Evolutionary conservation across 495 filamentous ascomycete species (phyloP).

Genomic region (Aspergillus incahuasiensis): DNA sequence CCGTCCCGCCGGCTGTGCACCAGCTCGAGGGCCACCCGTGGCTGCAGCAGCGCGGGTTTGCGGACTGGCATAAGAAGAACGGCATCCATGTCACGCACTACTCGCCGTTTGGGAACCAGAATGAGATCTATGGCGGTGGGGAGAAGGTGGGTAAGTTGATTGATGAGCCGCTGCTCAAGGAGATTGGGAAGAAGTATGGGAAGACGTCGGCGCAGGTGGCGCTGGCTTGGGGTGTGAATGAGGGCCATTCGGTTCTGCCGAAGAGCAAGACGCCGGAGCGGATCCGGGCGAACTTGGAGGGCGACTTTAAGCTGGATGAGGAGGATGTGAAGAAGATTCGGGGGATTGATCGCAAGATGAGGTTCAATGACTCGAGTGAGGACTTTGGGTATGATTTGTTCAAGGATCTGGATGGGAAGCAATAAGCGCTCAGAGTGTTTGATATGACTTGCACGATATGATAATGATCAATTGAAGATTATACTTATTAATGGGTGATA

Average conservation of each 20-base stretch:
- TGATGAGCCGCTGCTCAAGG: conserved; percentile 54
- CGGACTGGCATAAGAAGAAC: conserved; percentile 48
- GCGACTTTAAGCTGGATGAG: conserved; percentile 51
- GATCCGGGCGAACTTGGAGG: conserved; percentile 54
- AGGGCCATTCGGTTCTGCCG: conserved; percentile 60
- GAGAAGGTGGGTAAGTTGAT: conserved; percentile 51
- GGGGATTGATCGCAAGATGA: conserved; percentile 49
- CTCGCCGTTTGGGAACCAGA: conserved; percentile 69
- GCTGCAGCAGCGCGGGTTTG: conserved; percentile 57
- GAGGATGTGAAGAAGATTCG: conserved; percentile 53
- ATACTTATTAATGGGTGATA: too few species aligned
- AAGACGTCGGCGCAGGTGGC: conserved; percentile 60
- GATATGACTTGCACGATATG: not conserved
- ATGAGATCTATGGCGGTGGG: conserved; percentile 58
- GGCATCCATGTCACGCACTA: conserved; percentile 63
- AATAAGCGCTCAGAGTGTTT: not conserved
- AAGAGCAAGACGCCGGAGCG: conserved; percentile 56
- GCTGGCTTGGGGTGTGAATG: conserved; percentile 63
- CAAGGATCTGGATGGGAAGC: conserved; percentile 51
- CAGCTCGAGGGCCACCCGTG: conserved; percentile 61
- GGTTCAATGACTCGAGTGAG: conserved; percentile 56
- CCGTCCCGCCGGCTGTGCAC: conserved; percentile 59
- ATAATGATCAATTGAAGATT: too few species aligned
- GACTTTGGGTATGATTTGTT: conserved; percentile 58
- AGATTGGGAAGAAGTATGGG: conserved; percentile 58